Conservation (phyloP, 768 basidiomycete genomes). For the Tulasnella sp. region DNA sequence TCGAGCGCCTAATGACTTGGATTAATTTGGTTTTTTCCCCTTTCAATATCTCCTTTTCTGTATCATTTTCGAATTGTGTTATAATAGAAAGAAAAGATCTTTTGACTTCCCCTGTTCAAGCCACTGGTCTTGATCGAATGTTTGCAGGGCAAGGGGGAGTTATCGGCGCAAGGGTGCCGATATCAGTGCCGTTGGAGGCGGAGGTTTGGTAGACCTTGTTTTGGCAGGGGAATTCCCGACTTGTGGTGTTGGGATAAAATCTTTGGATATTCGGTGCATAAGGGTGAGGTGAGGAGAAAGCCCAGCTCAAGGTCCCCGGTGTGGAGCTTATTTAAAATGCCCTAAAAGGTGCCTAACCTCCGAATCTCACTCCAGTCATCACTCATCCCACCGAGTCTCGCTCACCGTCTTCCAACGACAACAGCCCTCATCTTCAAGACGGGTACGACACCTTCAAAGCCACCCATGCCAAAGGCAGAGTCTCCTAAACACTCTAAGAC, state of each 20-base stretch:
- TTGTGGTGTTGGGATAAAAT: not conserved
- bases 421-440: not conserved
- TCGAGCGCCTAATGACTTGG: not conserved
- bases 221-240: not conserved
- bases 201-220: not conserved
- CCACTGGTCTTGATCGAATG: not conserved
- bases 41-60: not conserved
- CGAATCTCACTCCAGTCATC: conserved; percentile 2
- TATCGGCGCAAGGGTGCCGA: not conserved
- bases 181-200: not conserved
- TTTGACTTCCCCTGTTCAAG: not conserved
- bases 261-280: conserved; percentile 1
- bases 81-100: not conserved
- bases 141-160: not conserved
- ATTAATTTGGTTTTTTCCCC: not conserved
- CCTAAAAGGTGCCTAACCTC: not conserved
- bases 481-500: not conserved
- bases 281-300: not conserved
- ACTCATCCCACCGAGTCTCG: not conserved
- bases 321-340: conserved; percentile 8
- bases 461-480: conserved; percentile 4
- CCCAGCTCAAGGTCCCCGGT: not conserved
- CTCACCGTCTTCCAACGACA: not conserved
- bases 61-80: not conserved
- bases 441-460: not conserved